Conservation (phyloP, 305 asterid genomes). For the Fraxinus platypoda region DNA sequence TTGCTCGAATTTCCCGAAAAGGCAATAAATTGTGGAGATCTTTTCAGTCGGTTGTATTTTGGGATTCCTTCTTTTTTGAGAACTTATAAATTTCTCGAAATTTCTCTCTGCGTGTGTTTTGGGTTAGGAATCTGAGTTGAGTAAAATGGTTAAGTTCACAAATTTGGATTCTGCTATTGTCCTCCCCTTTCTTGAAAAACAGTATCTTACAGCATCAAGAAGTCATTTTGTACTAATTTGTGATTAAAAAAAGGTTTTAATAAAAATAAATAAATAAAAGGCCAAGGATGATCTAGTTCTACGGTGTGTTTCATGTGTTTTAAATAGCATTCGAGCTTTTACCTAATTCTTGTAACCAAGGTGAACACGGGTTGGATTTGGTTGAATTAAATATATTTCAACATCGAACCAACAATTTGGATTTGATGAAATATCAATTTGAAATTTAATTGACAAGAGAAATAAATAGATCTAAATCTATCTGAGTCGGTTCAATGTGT, state of each 20-base stretch:
- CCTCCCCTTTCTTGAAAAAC: too few species aligned
- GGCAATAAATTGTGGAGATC: slow-evolving; percentile 7
- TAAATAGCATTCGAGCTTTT: background rate
- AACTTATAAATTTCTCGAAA: background rate
- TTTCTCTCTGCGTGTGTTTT: slow-evolving; percentile 14
- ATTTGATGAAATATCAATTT: background rate
- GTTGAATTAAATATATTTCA: too few species aligned
- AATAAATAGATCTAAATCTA: too few species aligned
- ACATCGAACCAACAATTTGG: background rate
- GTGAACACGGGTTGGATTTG: background rate
- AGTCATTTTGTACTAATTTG: background rate
- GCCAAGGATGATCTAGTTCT: background rate
- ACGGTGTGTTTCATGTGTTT: background rate
- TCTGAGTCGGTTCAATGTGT: background rate
- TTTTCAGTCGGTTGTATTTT: background rate
- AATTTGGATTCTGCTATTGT: background rate
- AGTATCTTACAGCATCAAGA: background rate
- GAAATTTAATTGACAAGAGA: too few species aligned
- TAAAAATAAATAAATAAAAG: too few species aligned
- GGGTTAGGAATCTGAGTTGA: slow-evolving; percentile 18
- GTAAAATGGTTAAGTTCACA: background rate
- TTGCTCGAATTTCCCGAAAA: slow-evolving; percentile 21
- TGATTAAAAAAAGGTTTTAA: background rate
- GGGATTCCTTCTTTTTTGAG: background rate
- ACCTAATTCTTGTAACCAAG: background rate